Evolutionary conservation across 2,329 filamentous ascomycete genomes (phyloP).

Genomic region (Tolypocladium nubicola): DNA sequence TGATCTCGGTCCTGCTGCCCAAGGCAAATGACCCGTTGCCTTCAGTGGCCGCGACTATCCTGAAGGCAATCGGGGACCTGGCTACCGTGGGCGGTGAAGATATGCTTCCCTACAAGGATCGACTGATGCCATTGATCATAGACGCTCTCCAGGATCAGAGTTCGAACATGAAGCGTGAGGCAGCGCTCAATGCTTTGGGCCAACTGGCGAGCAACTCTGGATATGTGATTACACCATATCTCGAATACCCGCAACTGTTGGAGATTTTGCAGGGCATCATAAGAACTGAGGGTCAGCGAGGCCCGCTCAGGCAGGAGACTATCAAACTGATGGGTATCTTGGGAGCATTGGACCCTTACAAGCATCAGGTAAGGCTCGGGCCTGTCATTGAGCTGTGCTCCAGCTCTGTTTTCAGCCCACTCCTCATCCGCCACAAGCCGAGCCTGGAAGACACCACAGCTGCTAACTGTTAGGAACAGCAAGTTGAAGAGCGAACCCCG

Average conservation of each 20-base stretch:
- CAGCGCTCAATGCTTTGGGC: conserved; percentile 80
- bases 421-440: too few species aligned
- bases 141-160: conserved; percentile 90
- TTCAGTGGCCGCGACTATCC: conserved; percentile 85
- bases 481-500: conserved; percentile 81
- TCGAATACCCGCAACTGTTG: conserved; percentile 88
- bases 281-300: conserved; percentile 76
- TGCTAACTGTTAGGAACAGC: conserved; percentile 21
- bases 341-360: conserved; percentile 90
- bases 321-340: conserved; percentile 95
- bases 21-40: conserved; percentile 80
- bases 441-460: neutral
- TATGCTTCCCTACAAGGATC: conserved; percentile 84
- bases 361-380: conserved; percentile 55
- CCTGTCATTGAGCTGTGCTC: neutral
- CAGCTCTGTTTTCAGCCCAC: neutral
- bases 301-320: conserved; percentile 78
- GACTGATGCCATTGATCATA: conserved; percentile 90
- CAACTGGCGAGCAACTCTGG: conserved; percentile 93
- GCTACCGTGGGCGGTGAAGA: conserved; percentile 89
- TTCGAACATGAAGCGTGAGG: conserved; percentile 80
- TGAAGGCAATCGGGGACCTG: conserved; percentile 89
- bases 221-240: conserved; percentile 93
- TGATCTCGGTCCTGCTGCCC: conserved; percentile 87
- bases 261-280: conserved; percentile 91